Base-by-base conservation (phyloP, 179 eudicot species). In the Beta macrorhiza region DNA sequence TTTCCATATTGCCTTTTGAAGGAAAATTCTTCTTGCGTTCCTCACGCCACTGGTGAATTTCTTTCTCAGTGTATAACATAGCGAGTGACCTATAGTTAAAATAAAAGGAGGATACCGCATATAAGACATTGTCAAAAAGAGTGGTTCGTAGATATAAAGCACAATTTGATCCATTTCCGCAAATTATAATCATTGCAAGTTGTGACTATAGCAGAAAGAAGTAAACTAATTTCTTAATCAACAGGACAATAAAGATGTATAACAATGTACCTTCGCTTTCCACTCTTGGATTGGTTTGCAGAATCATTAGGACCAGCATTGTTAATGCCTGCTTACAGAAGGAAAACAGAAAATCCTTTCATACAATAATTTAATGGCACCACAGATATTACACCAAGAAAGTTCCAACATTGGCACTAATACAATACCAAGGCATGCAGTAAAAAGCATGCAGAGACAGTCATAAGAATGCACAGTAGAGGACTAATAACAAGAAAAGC, bases 21-120 rank as follows among this genome's bases (percentile, higher is more conserved):
- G 99, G 99, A 78, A 82, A 88, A 86, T 93, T 87, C 83, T 89
- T 92, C 86, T 81, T 92, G 79, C 99, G 97, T 74, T 83, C 96
- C 87, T 92, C 97, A 72, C 95, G 94, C 99, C 99, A 96, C 82
- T 90, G 92, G 79, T 84, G 87, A 75, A 95, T 87, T 85, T 95
- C 99, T 81, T 91, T 84, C 53, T 88, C 91, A 25, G 97, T 87
- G 86, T 95, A 95, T 80, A 80, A 83, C 78, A 85, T 44, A 74
- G 85, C 29, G 62, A 90, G 92, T 19, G 92, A 79, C 88, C 99
- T 93, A 79, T 62, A 85, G 75, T 55, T 67, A 77, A 29, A 19
- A 56, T 37, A 44, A 15, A 51, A 75, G 57, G 53, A 79, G n/a
- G 32, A 29, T 29, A 67, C 20, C 37, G 8, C 16, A 52, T 16